Evolutionary conservation across 2,329 filamentous ascomycete species (phyloP).

Genomic region (Aspergillus fijiensis): DNA sequence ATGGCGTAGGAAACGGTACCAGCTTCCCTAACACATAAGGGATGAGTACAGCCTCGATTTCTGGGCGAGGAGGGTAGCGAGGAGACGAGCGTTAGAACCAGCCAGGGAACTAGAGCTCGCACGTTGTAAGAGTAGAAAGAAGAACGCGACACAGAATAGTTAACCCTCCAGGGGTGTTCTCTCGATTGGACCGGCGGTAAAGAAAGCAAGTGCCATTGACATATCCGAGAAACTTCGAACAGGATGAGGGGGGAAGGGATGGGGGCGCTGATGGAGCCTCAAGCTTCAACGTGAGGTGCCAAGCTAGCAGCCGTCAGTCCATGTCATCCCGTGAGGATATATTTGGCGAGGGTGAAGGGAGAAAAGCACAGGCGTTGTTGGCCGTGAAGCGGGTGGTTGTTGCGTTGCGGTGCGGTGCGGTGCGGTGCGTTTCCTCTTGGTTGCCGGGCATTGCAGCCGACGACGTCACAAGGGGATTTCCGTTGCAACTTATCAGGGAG

Average conservation of each 20-base stretch:
- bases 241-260: not conserved
- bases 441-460: constrained; percentile 11
- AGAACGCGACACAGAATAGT: constrained; percentile 15
- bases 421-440: not conserved
- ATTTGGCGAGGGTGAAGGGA: not conserved
- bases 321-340: constrained; percentile 7
- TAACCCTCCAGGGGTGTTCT: constrained; percentile 30
- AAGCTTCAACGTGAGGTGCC: not conserved
- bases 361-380: constrained; percentile 3
- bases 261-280: constrained; percentile 7
- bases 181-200: constrained; percentile 21
- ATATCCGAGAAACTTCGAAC: constrained; percentile 23
- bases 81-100: not conserved
- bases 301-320: constrained; percentile 8
- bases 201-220: constrained; percentile 22
- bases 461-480: constrained; percentile 20
- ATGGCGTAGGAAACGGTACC: constrained; percentile 12
- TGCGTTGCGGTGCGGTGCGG: not conserved
- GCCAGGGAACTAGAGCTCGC: not conserved
- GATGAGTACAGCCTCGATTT: constrained; percentile 9
- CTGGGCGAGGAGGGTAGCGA: not conserved
- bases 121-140: constrained; percentile 16
- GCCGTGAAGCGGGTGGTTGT: not conserved
- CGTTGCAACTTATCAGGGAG: constrained; percentile 3
- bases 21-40: constrained; percentile 13